Evolutionary conservation across 352 stramenopile species (phyloP).

Genomic region (Globisporangium perplexum): DNA sequence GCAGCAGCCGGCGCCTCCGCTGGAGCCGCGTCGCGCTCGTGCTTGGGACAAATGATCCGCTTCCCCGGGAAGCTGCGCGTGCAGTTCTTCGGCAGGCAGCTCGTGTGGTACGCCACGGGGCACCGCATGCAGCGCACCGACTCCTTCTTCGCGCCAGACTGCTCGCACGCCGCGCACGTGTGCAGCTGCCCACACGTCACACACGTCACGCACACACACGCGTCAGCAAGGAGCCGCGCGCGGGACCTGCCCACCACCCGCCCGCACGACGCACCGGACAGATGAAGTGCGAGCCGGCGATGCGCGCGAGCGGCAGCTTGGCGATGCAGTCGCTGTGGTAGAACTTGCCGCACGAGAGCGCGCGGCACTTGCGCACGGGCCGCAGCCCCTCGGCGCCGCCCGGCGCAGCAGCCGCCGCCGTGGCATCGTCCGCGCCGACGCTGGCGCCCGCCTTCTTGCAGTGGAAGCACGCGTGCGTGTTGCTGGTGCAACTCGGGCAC

Average conservation of each 20-base stretch:
- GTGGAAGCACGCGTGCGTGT: constrained; percentile 76
- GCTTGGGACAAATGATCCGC: constrained; percentile 72
- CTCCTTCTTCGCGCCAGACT: constrained; percentile 74
- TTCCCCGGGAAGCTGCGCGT: constrained; percentile 55
- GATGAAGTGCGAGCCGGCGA: constrained; percentile 79
- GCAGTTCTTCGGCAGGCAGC: constrained; percentile 56
- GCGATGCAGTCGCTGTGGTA: constrained; percentile 82
- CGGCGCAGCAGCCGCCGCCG: neutral
- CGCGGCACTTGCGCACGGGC: constrained; percentile 68
- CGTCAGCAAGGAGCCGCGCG: no score
- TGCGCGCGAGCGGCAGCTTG: constrained; percentile 67
- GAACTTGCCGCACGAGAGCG: constrained; percentile 80
- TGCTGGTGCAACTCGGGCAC: constrained; percentile 46
- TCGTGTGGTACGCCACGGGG: constrained; percentile 74
- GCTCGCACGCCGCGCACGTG: constrained; percentile 69
- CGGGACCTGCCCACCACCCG: no score
- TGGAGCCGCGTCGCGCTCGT: constrained; percentile 9
- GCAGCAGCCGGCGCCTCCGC: neutral
- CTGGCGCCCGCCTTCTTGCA: constrained; percentile 52
- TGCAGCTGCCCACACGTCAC: constrained; percentile 30
- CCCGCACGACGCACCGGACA: constrained; percentile 41
- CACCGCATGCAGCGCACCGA: constrained; percentile 76
- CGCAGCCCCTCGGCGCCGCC: constrained; percentile 9
- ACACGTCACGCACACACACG: neutral
- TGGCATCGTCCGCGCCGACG: constrained; percentile 12